Evolutionary conservation across 2,329 filamentous ascomycete genomes (phyloP), one percentile per base, ranked within the genome.

Genomic region (Sodiomyces alkalinus): DNA sequence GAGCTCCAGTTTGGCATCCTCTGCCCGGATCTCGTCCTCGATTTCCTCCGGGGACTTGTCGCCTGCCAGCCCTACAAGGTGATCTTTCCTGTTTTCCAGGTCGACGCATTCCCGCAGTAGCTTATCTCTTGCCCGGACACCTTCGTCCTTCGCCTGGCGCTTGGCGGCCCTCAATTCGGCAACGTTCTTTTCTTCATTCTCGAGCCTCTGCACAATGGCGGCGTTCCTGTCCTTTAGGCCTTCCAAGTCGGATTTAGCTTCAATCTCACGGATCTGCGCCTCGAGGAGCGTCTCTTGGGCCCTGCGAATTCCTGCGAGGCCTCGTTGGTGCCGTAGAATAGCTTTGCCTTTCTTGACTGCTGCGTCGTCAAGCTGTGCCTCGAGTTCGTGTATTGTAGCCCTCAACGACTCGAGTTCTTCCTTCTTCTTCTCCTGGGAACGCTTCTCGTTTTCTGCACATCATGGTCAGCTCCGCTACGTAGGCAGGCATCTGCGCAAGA

Each of bases 201-300:
- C 58, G 4, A 79, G 56, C 23, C 53, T 50, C 22, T 58, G 45
- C 30, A 64, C 60, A 33, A 83, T 69, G 26, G 69, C 60, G 7
- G 49, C 41, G 40, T 83, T 82, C 33, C 74, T 74, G 11, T 58
- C 56, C 41, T 70, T 68, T n/a, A 94, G 59, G 5, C 68, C 68
- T 24, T 71, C 62, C 3, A 79, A 51, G 42, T 98, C 90, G 0
- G 85, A 94, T n/a, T 62, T 51, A 2, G 83, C 86, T 56, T 98
- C 90, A 17, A 92, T 67, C 1, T 68, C 56, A 35, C 73, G 63
- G 24, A 94, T 62, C 39, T 80, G 68, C 2, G 69, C 72, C 41
- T 86, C 74, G 11, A 86, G 51, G 8, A 82, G 54, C 10, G 67
- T 64, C 25, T 75, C 62, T 29, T 80, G 71, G 5, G 71, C 62